Percentiles rank a stretch among this genome's conserved stretches.
phyloP scores from a whole-genome alignment of 805 yeast species.

The Ogataea nonfermentans region DNA sequence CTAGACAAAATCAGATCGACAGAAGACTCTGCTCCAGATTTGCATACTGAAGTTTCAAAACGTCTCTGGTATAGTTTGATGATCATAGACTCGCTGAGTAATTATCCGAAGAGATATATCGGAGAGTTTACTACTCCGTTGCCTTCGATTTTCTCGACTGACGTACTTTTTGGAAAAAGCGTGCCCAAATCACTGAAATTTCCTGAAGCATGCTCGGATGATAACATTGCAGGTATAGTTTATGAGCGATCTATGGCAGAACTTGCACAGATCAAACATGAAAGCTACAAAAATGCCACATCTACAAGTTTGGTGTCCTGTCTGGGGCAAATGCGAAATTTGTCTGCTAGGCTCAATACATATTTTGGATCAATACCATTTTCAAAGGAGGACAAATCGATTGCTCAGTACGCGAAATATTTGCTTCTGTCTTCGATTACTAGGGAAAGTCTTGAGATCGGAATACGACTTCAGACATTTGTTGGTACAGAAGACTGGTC shows the following conservation, averaged over 20 bases:
- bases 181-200: background rate
- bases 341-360: constrained; percentile 12
- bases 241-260: constrained; percentile 24
- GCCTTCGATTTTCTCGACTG: constrained; percentile 20
- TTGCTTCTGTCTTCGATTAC: constrained; percentile 25
- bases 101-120: constrained; percentile 24
- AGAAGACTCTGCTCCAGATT: constrained; percentile 5
- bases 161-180: constrained; percentile 12
- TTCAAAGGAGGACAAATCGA: constrained; percentile 7
- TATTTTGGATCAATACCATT: constrained; percentile 11
- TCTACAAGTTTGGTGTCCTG: constrained; percentile 9
- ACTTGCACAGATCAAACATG: constrained; percentile 23
- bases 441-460: constrained; percentile 25
- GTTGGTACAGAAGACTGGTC: constrained; percentile 24
- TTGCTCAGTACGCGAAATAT: constrained; percentile 22
- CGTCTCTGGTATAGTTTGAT: constrained; percentile 27
- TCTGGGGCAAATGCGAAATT: constrained; percentile 16
- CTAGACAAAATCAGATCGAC: constrained; percentile 10
- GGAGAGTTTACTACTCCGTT: constrained; percentile 21
- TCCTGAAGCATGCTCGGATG: constrained; percentile 13
- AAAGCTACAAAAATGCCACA: constrained; percentile 15
- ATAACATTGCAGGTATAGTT: constrained; percentile 23
- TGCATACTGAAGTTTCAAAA: constrained; percentile 23
- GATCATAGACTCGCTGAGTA: constrained; percentile 27
- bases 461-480: constrained; percentile 21